A percentile compares a stretch with the other conserved stretches of the same genome.
Conservation (phyloP, 1,284 basidiomycete species). For the Papiliotrema laurentii region DNA sequence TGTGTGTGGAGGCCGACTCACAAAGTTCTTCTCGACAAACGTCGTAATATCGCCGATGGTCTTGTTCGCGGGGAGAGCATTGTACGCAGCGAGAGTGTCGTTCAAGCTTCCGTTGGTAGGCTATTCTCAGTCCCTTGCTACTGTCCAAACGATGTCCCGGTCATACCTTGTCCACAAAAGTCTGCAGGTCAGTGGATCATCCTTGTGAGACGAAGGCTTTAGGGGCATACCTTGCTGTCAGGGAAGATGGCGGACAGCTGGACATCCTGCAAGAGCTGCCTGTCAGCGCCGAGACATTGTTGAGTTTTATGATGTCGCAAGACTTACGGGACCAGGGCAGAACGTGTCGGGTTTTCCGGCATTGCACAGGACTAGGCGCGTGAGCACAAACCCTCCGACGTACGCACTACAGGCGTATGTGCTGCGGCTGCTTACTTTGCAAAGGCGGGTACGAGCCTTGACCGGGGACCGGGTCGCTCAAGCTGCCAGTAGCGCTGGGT, state of each 20-base stretch:
- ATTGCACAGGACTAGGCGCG: constrained; percentile 29
- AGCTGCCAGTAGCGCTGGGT: constrained; percentile 60
- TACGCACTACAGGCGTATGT: neutral
- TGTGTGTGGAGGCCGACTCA: constrained; percentile 18
- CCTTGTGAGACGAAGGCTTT: no score
- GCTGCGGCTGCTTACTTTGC: constrained; percentile 54
- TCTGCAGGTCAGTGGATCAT: constrained; percentile 22
- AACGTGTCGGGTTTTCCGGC: constrained; percentile 61
- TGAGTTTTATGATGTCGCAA: neutral
- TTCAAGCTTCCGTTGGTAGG: constrained; percentile 65
- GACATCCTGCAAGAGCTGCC: constrained; percentile 74
- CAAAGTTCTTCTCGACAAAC: constrained; percentile 74
- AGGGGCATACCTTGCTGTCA: constrained; percentile 72
- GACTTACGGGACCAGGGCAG: constrained; percentile 68
- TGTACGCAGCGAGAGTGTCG: constrained; percentile 66
- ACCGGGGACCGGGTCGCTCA: constrained; percentile 58
- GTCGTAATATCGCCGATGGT: constrained; percentile 52
- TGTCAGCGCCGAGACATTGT: neutral
- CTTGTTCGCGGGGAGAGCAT: constrained; percentile 57
- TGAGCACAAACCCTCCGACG: neutral
- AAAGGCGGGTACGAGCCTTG: constrained; percentile 64
- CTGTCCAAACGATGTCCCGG: constrained; percentile 1
- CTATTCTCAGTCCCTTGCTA: no score
- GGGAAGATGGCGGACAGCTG: constrained; percentile 69
- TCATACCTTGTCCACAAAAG: constrained; percentile 66